These are phyloP conservation scores for Heimioporus sp. DNA, from an alignment of 768 basidiomycete species.

Conservation along the genomic window DNA sequence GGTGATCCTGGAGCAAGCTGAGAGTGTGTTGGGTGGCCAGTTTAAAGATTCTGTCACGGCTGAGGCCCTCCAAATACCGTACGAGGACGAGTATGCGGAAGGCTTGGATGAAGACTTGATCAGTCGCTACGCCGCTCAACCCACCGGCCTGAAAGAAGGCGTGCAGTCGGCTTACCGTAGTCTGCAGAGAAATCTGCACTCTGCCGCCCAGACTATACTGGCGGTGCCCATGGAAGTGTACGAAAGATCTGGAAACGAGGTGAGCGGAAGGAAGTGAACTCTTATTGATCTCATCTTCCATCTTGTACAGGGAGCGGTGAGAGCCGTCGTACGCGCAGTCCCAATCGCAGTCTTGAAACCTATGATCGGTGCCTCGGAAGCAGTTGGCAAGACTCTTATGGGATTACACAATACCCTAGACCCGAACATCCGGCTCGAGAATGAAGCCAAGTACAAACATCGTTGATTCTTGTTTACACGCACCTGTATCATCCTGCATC, in stretches of 20 bases:
- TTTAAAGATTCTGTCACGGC: slow-evolving; percentile 64
- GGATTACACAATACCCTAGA: slow-evolving; percentile 93
- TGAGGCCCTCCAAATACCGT: slow-evolving; percentile 57
- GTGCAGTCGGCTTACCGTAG: slow-evolving; percentile 91
- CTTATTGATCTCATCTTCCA: neutral
- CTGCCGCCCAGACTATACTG: slow-evolving; percentile 96
- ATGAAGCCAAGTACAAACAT: slow-evolving; percentile 93
- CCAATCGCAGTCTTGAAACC: slow-evolving; percentile 97
- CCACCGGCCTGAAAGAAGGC: slow-evolving; percentile 79
- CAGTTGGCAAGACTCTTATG: slow-evolving; percentile 91
- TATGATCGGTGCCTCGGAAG: slow-evolving; percentile 97
- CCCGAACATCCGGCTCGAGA: slow-evolving; percentile 77
- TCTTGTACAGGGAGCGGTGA: slow-evolving; percentile 73
- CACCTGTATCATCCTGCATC: slow-evolving; percentile 23
- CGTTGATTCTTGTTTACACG: slow-evolving; percentile 39
- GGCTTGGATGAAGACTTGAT: slow-evolving; percentile 54
- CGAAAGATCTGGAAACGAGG: slow-evolving; percentile 90
- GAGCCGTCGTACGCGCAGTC: slow-evolving; percentile 93
- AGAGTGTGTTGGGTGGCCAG: slow-evolving; percentile 81
- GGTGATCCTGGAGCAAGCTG: slow-evolving; percentile 94
- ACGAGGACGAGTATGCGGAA: slow-evolving; percentile 28
- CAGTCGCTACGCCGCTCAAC: slow-evolving; percentile 93
- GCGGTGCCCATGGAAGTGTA: slow-evolving; percentile 99
- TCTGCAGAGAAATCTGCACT: slow-evolving; percentile 80
- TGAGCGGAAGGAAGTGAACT: slow-evolving; percentile 30